Percentiles rank a stretch among this genome's conserved stretches.
These are phyloP conservation scores for Polyporus arcularius DNA, from an alignment of 768 basidiomycete genomes.

Conservation along the genomic window DNA sequence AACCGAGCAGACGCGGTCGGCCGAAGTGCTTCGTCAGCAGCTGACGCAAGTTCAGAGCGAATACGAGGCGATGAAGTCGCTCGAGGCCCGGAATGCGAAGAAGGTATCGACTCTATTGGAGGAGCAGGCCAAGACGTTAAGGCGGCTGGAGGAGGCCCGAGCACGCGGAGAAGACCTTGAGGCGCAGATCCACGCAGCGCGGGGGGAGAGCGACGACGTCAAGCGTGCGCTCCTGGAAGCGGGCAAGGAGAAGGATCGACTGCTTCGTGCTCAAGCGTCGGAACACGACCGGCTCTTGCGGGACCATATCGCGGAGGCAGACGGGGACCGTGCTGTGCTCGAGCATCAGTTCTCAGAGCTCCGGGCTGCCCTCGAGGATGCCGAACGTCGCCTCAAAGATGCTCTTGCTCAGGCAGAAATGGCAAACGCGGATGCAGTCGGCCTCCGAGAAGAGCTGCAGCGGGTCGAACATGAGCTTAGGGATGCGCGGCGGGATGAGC, in stretches of 20 bases:
- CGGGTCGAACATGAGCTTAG: slow-evolving; percentile 69
- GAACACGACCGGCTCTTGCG: slow-evolving; percentile 69
- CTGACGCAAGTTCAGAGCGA: slow-evolving; percentile 60
- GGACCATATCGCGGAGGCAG: slow-evolving; percentile 90
- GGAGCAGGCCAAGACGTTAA: slow-evolving; percentile 73
- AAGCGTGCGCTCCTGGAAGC: slow-evolving; percentile 68
- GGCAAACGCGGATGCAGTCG: slow-evolving; percentile 64
- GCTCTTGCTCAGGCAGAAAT: slow-evolving; percentile 61
- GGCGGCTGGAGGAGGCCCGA: slow-evolving; percentile 74
- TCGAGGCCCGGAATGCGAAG: slow-evolving; percentile 63
- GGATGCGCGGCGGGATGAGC: slow-evolving; percentile 66
- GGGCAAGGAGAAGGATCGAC: slow-evolving; percentile 74
- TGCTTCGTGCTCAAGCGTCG: slow-evolving; percentile 70
- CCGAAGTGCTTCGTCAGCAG: slow-evolving; percentile 63
- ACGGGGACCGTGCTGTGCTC: slow-evolving; percentile 89
- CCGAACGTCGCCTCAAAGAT: slow-evolving; percentile 64
- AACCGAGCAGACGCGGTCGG: slow-evolving; percentile 61
- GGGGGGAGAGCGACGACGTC: slow-evolving; percentile 72
- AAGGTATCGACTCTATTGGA: slow-evolving; percentile 68
- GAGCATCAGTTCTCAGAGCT: slow-evolving; percentile 85
- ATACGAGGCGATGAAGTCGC: slow-evolving; percentile 65
- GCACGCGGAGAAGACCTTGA: slow-evolving; percentile 74
- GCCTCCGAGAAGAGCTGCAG: slow-evolving; percentile 73
- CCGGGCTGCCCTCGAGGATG: slow-evolving; percentile 59
- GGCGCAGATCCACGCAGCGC: slow-evolving; percentile 67